Evolutionary conservation across 257 asterid species (phyloP).

Genomic region (Anisodus acutangulus): DNA sequence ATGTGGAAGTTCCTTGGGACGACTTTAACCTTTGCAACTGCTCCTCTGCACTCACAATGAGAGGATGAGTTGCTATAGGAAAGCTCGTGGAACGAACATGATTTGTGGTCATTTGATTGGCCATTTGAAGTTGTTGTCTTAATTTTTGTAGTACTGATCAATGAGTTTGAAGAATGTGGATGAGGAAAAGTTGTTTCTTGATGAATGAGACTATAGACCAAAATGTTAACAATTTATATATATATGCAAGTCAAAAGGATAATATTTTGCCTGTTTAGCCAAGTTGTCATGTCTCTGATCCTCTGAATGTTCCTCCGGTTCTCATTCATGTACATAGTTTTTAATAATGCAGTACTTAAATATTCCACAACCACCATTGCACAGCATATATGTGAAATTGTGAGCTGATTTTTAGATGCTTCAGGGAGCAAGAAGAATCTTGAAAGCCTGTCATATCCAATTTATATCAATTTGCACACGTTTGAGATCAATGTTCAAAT

Average conservation of each 20-base stretch:
- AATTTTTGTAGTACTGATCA: not conserved
- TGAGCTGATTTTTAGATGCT: not conserved
- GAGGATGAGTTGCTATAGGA: slow-evolving; percentile 41
- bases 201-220: not conserved
- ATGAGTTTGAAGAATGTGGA: not conserved
- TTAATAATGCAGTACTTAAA: not conserved
- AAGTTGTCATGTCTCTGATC: slow-evolving; percentile 14
- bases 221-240: not conserved
- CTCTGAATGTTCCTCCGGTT: not conserved
- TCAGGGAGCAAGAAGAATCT: slow-evolving; percentile 15
- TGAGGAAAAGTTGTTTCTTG: slow-evolving; percentile 6
- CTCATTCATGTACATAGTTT: slow-evolving; percentile 7
- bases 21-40: slow-evolving; percentile 35
- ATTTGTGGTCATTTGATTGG: not conserved
- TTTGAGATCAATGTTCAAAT: not conserved
- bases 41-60: slow-evolving; percentile 24
- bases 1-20: slow-evolving; percentile 12
- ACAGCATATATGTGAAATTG: not conserved
- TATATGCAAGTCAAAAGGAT: not conserved
- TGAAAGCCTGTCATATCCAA: slow-evolving; percentile 20
- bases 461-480: slow-evolving; percentile 8
- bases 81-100: slow-evolving; percentile 42
- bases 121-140: not conserved
- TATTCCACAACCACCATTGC: not conserved
- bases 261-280: not conserved